phyloP scores from a whole-genome alignment of 192 early-diverging fungal genomes.

The Diversispora epigaea region DNA sequence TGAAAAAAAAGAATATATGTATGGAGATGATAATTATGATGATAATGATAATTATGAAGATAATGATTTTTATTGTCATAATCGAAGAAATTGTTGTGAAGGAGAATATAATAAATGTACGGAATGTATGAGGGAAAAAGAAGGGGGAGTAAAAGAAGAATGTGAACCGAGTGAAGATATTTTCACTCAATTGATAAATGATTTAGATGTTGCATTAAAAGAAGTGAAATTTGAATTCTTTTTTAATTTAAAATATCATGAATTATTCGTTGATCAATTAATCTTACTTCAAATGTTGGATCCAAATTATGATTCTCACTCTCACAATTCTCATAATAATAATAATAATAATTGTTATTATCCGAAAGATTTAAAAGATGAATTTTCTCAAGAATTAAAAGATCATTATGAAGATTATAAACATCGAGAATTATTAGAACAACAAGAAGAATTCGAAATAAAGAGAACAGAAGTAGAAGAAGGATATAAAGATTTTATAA shows the following conservation, averaged over 20 bases:
- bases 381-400: too few relatives aligned
- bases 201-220: background rate
- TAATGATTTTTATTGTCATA: too few relatives aligned
- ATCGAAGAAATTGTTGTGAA: too few relatives aligned
- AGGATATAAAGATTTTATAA: background rate
- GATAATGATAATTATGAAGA: too few relatives aligned
- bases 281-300: background rate
- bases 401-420: too few relatives aligned
- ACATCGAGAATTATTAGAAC: background rate
- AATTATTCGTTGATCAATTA: background rate
- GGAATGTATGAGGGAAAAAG: background rate
- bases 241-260: background rate
- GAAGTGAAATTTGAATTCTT: conserved; percentile 3
- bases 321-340: too few relatives aligned
- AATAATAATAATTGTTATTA: too few relatives aligned
- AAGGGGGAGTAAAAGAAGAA: background rate
- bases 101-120: too few relatives aligned
- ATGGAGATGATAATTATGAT: too few relatives aligned
- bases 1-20: too few relatives aligned
- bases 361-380: too few relatives aligned
- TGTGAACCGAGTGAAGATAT: background rate
- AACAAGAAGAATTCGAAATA: background rate
- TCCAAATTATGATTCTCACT: background rate
- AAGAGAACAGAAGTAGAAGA: background rate
- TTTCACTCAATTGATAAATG: background rate